Evolutionary conservation across 73 alveolate genomes (phyloP).

Genomic region (Stentor roeselii): DNA sequence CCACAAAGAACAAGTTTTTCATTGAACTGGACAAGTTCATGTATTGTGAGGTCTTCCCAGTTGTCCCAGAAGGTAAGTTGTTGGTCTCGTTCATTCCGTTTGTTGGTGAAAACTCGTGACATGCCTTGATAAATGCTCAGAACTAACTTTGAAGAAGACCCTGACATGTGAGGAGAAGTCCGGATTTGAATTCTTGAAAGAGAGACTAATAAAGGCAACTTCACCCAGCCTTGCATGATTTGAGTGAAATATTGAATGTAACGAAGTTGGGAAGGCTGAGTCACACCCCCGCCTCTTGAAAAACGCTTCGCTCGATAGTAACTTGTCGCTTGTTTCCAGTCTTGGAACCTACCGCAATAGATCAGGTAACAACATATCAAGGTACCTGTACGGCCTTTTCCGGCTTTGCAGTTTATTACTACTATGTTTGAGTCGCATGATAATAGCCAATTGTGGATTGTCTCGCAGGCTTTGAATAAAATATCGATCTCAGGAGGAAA

Average conservation of each 20-base stretch:
- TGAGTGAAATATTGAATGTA: slow-evolving; percentile 48
- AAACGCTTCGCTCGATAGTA: slow-evolving; percentile 21
- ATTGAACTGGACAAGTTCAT: neutral
- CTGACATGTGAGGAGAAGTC: neutral
- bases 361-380: slow-evolving; percentile 78
- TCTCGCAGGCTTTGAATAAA: slow-evolving; percentile 68
- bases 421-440: slow-evolving; percentile 56
- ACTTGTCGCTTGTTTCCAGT: slow-evolving; percentile 45
- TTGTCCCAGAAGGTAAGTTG: neutral
- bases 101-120: neutral
- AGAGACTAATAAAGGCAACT: neutral
- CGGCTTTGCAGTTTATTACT: slow-evolving; percentile 89
- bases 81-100: neutral
- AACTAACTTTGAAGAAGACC: neutral
- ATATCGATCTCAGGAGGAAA: slow-evolving; percentile 79
- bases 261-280: slow-evolving; percentile 57
- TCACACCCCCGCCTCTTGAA: slow-evolving; percentile 58
- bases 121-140: neutral
- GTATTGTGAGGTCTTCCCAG: neutral
- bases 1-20: neutral
- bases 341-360: slow-evolving; percentile 54
- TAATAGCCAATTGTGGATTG: slow-evolving; percentile 59
- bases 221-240: neutral
- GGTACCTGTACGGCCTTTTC: slow-evolving; percentile 92
- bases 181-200: neutral